Evolutionary conservation across 2,329 filamentous ascomycete species (phyloP).

Genomic region (Hymenoscyphus repandus): DNA sequence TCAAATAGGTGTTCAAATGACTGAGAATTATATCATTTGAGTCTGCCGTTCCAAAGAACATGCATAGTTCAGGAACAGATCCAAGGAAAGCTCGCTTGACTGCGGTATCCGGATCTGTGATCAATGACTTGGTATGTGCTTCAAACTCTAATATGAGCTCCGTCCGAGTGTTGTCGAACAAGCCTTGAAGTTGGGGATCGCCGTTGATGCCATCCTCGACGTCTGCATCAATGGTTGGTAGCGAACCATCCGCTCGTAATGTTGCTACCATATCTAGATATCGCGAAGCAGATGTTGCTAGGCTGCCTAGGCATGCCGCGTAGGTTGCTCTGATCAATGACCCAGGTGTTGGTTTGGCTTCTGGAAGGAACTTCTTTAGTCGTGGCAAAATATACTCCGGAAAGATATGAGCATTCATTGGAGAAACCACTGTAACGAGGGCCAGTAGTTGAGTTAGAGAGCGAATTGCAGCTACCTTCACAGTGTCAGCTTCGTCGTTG

Average conservation of each 20-base stretch:
- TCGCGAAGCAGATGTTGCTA: slow-evolving; percentile 77
- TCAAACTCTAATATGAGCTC: slow-evolving; percentile 84
- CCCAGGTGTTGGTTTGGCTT: slow-evolving; percentile 49
- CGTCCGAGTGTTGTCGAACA: slow-evolving; percentile 81
- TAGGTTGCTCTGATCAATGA: slow-evolving; percentile 82
- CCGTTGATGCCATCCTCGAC: slow-evolving; percentile 65
- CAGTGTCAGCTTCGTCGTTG: slow-evolving; percentile 75
- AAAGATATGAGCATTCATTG: slow-evolving; percentile 65
- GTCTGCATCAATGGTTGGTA: slow-evolving; percentile 72
- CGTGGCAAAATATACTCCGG: slow-evolving; percentile 63
- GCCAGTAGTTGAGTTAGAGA: slow-evolving; percentile 85
- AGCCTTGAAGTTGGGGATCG: slow-evolving; percentile 68
- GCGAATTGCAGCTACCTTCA: slow-evolving; percentile 78
- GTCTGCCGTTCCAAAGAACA: slow-evolving; percentile 89
- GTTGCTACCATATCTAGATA: slow-evolving; percentile 92
- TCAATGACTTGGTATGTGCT: slow-evolving; percentile 77
- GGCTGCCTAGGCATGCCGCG: slow-evolving; percentile 82
- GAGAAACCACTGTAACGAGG: slow-evolving; percentile 82
- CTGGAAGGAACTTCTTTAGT: slow-evolving; percentile 55
- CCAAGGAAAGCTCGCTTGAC: slow-evolving; percentile 87
- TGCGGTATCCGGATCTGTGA: slow-evolving; percentile 79
- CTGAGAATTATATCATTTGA: slow-evolving; percentile 95
- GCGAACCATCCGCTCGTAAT: slow-evolving; percentile 74
- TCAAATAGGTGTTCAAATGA: slow-evolving; percentile 94
- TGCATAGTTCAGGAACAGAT: slow-evolving; percentile 85